Percentiles rank a stretch among this genome's conserved stretches.
Conservation (phyloP, 2,329 filamentous ascomycete genomes). For the Stagonosporopsis tanaceti region DNA sequence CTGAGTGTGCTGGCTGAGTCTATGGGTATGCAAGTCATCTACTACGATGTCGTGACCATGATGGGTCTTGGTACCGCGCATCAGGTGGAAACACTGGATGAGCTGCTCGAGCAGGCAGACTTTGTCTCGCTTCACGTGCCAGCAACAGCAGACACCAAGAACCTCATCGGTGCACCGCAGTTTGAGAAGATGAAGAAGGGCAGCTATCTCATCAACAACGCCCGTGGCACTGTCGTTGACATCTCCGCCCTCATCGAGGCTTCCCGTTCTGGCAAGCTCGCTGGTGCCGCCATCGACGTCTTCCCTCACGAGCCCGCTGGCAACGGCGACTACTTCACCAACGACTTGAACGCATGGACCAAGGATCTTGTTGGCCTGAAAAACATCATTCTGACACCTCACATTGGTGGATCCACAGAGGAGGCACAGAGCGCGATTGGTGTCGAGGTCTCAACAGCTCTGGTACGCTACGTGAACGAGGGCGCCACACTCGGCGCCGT, state of each 20-base stretch:
- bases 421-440: constrained; percentile 97
- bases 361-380: constrained; percentile 84
- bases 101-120: constrained; percentile 80
- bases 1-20: constrained; percentile 93
- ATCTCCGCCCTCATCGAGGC: constrained; percentile 90
- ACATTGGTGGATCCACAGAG: constrained; percentile 97
- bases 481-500: constrained; percentile 90
- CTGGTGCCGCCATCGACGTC: constrained; percentile 94
- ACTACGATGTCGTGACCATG: constrained; percentile 92
- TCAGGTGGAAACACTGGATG: constrained; percentile 80
- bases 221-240: constrained; percentile 90
- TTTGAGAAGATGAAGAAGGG: constrained; percentile 91
- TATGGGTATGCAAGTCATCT: constrained; percentile 98
- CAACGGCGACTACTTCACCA: constrained; percentile 95
- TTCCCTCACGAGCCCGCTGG: constrained; percentile 92
- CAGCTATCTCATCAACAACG: constrained; percentile 95
- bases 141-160: constrained; percentile 88
- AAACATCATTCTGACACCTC: constrained; percentile 94
- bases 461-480: constrained; percentile 95
- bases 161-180: constrained; percentile 84
- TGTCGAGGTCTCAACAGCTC: constrained; percentile 85
- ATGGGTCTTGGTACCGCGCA: constrained; percentile 91
- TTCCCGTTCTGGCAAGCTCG: constrained; percentile 84
- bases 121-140: constrained; percentile 96
- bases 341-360: constrained; percentile 80